These are phyloP conservation scores for Kalmusia sp. DNA, from an alignment of 2,329 filamentous ascomycete species.

Conservation along the genomic window DNA sequence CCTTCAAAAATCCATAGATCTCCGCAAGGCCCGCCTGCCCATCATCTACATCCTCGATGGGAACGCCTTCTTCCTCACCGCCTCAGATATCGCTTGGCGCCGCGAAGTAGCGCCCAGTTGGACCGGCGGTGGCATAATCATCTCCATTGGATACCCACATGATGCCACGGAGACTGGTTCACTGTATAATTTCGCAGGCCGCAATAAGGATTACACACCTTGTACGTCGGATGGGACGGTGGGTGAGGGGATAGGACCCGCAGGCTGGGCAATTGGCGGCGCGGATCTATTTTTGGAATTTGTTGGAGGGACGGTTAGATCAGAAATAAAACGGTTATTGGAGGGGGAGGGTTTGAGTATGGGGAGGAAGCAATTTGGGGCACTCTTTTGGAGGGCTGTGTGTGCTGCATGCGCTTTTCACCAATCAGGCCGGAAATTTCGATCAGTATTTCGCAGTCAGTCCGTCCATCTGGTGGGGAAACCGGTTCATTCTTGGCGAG, in stretches of 20 bases:
- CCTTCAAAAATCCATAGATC: neutral
- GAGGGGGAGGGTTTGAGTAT: neutral
- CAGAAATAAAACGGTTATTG: neutral
- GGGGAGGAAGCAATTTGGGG: neutral
- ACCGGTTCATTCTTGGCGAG: neutral
- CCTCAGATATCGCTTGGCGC: slow-evolving; percentile 1
- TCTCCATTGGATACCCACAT: neutral
- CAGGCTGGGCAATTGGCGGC: neutral
- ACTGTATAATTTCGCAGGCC: neutral
- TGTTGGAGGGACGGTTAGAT: neutral
- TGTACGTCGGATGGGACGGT: neutral
- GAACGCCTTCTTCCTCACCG: neutral
- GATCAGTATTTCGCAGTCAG: neutral
- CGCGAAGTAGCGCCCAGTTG: neutral
- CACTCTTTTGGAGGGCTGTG: slow-evolving; percentile 5
- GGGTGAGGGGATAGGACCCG: neutral
- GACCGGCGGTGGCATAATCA: neutral
- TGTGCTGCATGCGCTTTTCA: neutral
- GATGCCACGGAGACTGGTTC: neutral
- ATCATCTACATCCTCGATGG: slow-evolving; percentile 3
- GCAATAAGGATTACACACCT: neutral
- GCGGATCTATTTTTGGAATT: slow-evolving; percentile 1
- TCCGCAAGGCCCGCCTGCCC: neutral
- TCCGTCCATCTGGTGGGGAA: slow-evolving; percentile 3
- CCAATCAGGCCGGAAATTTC: neutral